phyloP scores from a whole-genome alignment of 352 stramenopile species.

The Phytophthora aleatoria region DNA sequence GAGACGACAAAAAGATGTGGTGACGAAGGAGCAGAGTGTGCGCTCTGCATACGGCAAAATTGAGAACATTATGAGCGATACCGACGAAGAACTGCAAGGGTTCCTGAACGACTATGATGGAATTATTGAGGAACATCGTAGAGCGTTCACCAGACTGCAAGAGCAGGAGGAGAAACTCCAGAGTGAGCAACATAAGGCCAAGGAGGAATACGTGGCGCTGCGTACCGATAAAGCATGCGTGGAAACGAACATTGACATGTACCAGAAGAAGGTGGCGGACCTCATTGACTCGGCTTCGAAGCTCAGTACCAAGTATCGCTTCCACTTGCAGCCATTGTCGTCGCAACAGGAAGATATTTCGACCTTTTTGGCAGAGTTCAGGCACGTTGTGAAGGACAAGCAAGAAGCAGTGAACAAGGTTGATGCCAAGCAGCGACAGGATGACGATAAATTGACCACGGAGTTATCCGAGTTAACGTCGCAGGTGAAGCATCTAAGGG shows the following conservation, averaged over 20 bases:
- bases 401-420: constrained; percentile 38
- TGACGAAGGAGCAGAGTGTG: constrained; percentile 47
- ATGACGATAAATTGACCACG: constrained; percentile 50
- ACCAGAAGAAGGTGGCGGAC: constrained; percentile 44
- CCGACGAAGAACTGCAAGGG: constrained; percentile 59
- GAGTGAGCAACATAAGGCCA: constrained; percentile 32
- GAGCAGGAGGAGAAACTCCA: constrained; percentile 36
- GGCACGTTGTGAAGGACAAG: constrained; percentile 50
- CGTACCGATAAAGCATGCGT: constrained; percentile 46
- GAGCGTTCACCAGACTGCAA: constrained; percentile 38
- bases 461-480: constrained; percentile 56
- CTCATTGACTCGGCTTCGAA: constrained; percentile 49
- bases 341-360: constrained; percentile 60
- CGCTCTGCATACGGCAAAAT: constrained; percentile 53
- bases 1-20: constrained; percentile 39
- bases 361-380: constrained; percentile 56
- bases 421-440: constrained; percentile 45
- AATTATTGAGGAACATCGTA: constrained; percentile 52
- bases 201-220: constrained; percentile 45
- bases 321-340: constrained; percentile 56
- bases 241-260: constrained; percentile 56
- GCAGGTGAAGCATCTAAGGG: constrained; percentile 52
- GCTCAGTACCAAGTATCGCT: constrained; percentile 63
- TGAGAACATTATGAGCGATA: constrained; percentile 73
- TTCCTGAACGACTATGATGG: constrained; percentile 64